A percentile compares a stretch with the other conserved stretches of the same genome.
Evolutionary conservation across 192 early-diverging fungal genomes (phyloP).

Genomic region (Gaertneriomyces semiglobifer): DNA sequence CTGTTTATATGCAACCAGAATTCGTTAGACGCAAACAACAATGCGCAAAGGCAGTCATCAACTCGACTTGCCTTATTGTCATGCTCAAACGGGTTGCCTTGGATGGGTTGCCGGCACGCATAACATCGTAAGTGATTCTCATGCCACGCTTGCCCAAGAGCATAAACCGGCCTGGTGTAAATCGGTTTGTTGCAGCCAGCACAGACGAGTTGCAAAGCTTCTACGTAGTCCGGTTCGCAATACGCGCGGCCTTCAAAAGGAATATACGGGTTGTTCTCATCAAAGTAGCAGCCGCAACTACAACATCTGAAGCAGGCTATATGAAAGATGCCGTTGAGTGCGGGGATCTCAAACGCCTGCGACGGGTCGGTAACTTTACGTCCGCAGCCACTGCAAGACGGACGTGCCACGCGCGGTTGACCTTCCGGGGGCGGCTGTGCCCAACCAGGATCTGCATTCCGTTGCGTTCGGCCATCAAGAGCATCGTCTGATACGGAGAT

Average conservation of each 20-base stretch:
- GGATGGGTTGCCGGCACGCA: slow-evolving; percentile 34
- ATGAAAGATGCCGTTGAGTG: slow-evolving; percentile 21
- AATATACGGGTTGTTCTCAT: slow-evolving; percentile 46
- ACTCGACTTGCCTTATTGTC: slow-evolving; percentile 37
- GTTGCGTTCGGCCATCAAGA: background rate
- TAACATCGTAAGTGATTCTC: slow-evolving; percentile 32
- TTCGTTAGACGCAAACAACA: background rate
- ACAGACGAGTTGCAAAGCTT: slow-evolving; percentile 42
- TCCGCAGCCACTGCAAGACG: slow-evolving; percentile 26
- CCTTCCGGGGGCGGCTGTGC: background rate
- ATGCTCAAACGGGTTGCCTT: slow-evolving; percentile 46
- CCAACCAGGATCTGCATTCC: background rate
- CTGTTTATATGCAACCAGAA: slow-evolving; percentile 11
- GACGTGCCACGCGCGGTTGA: background rate
- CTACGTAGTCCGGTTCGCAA: slow-evolving; percentile 59
- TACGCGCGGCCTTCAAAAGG: slow-evolving; percentile 59
- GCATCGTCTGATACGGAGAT: slow-evolving; percentile 25
- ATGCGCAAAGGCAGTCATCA: background rate
- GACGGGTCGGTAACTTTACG: slow-evolving; percentile 17
- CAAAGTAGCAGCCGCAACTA: slow-evolving; percentile 49
- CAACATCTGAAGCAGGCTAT: slow-evolving; percentile 41
- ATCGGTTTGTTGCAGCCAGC: slow-evolving; percentile 63
- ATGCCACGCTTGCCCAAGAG: slow-evolving; percentile 37
- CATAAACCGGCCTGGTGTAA: slow-evolving; percentile 39
- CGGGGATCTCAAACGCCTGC: slow-evolving; percentile 34